These are phyloP conservation scores for Micractinium sp. DNA, from an alignment of 139 green algal species.

Conservation along the genomic window DNA sequence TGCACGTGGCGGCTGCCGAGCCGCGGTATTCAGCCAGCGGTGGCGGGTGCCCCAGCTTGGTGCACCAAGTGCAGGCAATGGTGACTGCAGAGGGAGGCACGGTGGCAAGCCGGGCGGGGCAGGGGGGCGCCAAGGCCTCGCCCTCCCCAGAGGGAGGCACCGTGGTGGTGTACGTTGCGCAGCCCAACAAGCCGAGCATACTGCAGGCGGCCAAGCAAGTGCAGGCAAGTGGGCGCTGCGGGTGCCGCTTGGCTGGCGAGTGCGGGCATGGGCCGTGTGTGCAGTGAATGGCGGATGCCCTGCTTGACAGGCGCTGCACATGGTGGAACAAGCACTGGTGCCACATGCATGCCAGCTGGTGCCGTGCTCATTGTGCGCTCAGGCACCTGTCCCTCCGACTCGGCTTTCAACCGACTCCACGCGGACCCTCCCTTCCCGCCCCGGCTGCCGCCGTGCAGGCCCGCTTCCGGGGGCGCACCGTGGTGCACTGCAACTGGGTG, in stretches of 20 bases:
- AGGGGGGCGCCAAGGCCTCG: neutral
- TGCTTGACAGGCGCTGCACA: no score
- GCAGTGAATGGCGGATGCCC: no score
- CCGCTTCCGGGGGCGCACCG: neutral
- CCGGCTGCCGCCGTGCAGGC: neutral
- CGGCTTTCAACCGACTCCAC: neutral
- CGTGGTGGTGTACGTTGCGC: neutral
- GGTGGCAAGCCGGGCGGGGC: neutral
- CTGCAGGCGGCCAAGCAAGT: neutral
- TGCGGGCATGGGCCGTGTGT: no score
- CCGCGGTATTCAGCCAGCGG: neutral
- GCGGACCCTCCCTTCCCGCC: neutral
- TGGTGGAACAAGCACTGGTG: no score
- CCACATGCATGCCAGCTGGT: no score
- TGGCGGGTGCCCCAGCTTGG: neutral
- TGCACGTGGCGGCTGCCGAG: neutral
- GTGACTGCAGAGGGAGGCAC: neutral
- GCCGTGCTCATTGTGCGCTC: neutral
- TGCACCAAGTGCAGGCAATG: neutral
- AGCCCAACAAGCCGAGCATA: neutral
- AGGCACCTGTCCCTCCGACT: neutral
- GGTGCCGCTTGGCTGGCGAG: neutral
- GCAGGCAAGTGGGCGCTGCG: neutral
- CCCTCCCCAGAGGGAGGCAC: neutral
- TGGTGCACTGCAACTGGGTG: constrained; percentile 7